phyloP scores from a whole-genome alignment of 1,284 basidiomycete species.

The Cryptococcus amylolentus region DNA sequence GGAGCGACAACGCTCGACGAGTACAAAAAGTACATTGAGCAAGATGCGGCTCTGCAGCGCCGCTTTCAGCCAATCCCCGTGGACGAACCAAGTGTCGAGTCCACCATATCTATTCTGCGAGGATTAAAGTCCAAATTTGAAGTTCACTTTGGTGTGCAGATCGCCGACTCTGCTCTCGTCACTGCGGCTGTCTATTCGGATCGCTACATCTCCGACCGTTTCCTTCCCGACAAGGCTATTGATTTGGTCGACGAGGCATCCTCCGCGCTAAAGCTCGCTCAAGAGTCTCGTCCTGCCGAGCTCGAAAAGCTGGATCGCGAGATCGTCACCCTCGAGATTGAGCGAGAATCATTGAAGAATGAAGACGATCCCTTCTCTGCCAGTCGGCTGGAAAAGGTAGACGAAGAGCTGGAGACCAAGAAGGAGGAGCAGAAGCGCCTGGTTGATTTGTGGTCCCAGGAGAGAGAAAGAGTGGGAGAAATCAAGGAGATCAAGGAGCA shows the following conservation, averaged over 20 bases:
- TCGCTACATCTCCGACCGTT: constrained; percentile 80
- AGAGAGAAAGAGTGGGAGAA: constrained; percentile 69
- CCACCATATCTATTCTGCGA: constrained; percentile 82
- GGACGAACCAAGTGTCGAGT: constrained; percentile 79
- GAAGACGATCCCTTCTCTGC: constrained; percentile 78
- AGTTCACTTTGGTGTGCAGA: constrained; percentile 85
- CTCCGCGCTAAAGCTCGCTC: constrained; percentile 78
- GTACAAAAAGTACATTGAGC: constrained; percentile 85
- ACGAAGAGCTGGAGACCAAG: constrained; percentile 60
- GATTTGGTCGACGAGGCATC: constrained; percentile 83
- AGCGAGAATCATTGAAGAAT: constrained; percentile 82
- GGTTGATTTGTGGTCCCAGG: constrained; percentile 69
- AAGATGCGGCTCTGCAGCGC: constrained; percentile 84
- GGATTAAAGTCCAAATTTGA: constrained; percentile 82
- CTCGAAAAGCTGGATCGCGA: constrained; percentile 78
- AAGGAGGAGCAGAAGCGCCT: constrained; percentile 62
- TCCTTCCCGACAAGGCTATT: constrained; percentile 84
- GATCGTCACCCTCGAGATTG: constrained; percentile 83
- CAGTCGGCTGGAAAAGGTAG: constrained; percentile 66
- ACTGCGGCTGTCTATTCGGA: constrained; percentile 76
- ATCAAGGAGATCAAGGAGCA: constrained; percentile 72
- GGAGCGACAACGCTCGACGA: constrained; percentile 88
- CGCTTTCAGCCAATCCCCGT: constrained; percentile 85
- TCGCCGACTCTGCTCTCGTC: constrained; percentile 80
- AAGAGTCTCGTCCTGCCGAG: constrained; percentile 84